phyloP scores from a whole-genome alignment of 2,329 filamentous ascomycete genomes.

The Botrytis fabae region DNA sequence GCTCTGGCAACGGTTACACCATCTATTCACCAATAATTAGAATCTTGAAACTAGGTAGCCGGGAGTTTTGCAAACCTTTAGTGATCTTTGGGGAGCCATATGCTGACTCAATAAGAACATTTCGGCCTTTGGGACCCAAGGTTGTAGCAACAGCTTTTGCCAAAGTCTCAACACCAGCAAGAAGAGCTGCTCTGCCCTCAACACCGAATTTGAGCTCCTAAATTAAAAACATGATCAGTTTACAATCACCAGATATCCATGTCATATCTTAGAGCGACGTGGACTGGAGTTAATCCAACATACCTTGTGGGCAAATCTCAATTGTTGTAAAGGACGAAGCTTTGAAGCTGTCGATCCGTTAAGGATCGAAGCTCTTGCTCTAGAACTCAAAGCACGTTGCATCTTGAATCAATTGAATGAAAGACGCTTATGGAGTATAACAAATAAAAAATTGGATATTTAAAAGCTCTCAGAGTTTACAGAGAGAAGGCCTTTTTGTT shows the following conservation, averaged over 20 bases:
- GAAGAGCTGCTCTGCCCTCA: slow-evolving; percentile 83
- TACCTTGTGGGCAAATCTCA: slow-evolving; percentile 98
- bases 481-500: slow-evolving; percentile 11
- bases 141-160: slow-evolving; percentile 95
- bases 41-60: not conserved
- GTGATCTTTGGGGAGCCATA: slow-evolving; percentile 99
- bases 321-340: slow-evolving; percentile 72
- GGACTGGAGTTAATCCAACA: slow-evolving; percentile 30
- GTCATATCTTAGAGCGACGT: slow-evolving; percentile 19
- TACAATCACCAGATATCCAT: not conserved
- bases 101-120: slow-evolving; percentile 97
- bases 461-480: slow-evolving; percentile 18
- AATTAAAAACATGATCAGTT: slow-evolving; percentile 22
- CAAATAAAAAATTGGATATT: slow-evolving; percentile 31
- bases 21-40: slow-evolving; percentile 51
- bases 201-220: slow-evolving; percentile 98
- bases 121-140: slow-evolving; percentile 95
- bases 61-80: slow-evolving; percentile 67
- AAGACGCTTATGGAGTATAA: slow-evolving; percentile 30
- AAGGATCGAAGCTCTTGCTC: slow-evolving; percentile 80
- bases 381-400: slow-evolving; percentile 91
- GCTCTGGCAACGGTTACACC: slow-evolving; percentile 89
- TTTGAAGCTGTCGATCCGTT: slow-evolving; percentile 64
- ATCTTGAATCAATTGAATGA: slow-evolving; percentile 57
- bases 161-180: slow-evolving; percentile 94